phyloP scores from a whole-genome alignment of 1,284 basidiomycete genomes.

The Rhodotorula sp. region DNA sequence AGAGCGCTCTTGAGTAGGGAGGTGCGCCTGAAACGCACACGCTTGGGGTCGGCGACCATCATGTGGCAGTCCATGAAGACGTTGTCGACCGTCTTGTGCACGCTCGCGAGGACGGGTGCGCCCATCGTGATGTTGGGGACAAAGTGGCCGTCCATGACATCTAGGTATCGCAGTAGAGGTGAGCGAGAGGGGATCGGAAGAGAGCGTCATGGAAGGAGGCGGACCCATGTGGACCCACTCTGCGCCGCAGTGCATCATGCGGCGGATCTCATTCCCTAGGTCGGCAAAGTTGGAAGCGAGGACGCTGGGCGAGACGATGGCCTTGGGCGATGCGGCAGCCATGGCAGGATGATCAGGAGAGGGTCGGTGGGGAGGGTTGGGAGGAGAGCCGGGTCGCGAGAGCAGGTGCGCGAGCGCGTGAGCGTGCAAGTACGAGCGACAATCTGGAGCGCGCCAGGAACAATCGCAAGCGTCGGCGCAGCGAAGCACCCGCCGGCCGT shows the following conservation, averaged over 20 bases:
- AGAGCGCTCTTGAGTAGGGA: too few species aligned
- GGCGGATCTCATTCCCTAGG: conserved; percentile 83
- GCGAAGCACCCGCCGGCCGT: too few species aligned
- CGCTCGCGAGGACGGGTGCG: conserved; percentile 81
- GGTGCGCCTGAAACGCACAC: conserved; percentile 57
- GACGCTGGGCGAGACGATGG: conserved; percentile 47
- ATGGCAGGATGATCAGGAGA: neutral
- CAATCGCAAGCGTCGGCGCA: too few species aligned
- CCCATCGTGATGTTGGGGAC: conserved; percentile 96
- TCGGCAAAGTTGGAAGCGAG: conserved; percentile 82
- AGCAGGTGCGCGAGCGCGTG: too few species aligned
- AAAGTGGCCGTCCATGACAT: conserved; percentile 98
- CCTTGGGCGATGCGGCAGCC: conserved; percentile 9
- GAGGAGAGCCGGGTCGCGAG: neutral
- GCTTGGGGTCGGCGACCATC: conserved; percentile 96
- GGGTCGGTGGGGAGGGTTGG: neutral
- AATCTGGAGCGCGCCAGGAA: neutral
- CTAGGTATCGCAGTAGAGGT: conserved; percentile 53
- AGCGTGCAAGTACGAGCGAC: neutral
- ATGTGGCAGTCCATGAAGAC: conserved; percentile 99
- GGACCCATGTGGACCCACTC: conserved; percentile 96
- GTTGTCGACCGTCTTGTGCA: conserved; percentile 84
- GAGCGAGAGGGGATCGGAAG: neutral
- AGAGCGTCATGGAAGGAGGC: conserved; percentile 43
- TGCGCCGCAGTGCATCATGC: conserved; percentile 87